Conservation (phyloP, 225 moss, liverwort and hornwort genomes). For the Rhytidiadelphus loreus region DNA sequence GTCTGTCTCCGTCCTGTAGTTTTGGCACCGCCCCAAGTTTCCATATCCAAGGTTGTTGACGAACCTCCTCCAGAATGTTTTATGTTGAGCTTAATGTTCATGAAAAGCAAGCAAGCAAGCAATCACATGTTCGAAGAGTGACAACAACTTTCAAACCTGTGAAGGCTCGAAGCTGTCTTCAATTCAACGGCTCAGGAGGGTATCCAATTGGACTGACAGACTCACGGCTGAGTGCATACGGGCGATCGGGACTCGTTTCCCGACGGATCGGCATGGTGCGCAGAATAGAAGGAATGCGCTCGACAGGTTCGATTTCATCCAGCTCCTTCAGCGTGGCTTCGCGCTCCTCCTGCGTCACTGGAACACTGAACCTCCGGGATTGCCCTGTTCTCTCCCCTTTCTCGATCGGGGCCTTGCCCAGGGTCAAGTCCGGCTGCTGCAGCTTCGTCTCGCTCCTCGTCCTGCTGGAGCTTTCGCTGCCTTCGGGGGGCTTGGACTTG, state of each 20-base stretch:
- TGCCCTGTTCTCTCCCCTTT: slow-evolving; percentile 7
- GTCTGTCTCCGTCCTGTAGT: not conserved
- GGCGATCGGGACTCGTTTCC: slow-evolving; percentile 3
- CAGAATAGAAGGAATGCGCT: slow-evolving; percentile 30
- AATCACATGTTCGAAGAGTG: not conserved
- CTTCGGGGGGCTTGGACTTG: not conserved
- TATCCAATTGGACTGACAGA: slow-evolving; percentile 19
- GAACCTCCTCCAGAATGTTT: not conserved
- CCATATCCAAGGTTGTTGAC: not conserved
- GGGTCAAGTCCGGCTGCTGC: not conserved
- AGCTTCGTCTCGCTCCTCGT: not conserved
- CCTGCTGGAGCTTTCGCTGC: not conserved
- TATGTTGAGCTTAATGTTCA: not conserved
- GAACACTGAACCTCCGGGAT: slow-evolving; percentile 3
- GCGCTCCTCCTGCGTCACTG: slow-evolving; percentile 9
- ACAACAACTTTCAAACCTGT: not conserved
- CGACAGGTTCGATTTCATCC: not conserved
- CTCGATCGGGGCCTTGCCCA: slow-evolving; percentile 12
- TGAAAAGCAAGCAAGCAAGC: no score
- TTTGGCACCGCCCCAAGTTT: not conserved
- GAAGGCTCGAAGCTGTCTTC: not conserved
- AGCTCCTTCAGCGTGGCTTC: not conserved
- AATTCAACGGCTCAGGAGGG: slow-evolving; percentile 17
- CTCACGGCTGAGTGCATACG: slow-evolving; percentile 3
- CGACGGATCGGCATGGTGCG: not conserved